Conservation (phyloP, 2,329 filamentous ascomycete genomes). For the Helminthosporium solani region DNA sequence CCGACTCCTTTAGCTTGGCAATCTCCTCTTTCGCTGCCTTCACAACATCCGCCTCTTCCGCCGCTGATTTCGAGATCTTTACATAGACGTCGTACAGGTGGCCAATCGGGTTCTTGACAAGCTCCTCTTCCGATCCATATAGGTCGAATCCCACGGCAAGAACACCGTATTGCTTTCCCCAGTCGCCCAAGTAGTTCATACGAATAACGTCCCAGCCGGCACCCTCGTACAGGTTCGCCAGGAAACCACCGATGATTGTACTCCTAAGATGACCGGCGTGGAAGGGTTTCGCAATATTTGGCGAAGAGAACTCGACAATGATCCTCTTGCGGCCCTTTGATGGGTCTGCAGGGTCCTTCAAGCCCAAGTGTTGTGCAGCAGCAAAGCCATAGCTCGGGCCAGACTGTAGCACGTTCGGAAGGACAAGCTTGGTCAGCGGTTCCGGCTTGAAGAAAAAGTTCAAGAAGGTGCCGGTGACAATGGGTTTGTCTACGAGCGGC, state of each 20-base stretch:
- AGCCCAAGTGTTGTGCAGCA: constrained; percentile 54
- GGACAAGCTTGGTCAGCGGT: constrained; percentile 63
- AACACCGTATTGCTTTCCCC: constrained; percentile 73
- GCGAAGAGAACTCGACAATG: constrained; percentile 80
- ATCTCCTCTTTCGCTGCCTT: constrained; percentile 55
- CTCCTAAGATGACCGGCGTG: constrained; percentile 73
- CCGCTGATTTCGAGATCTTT: constrained; percentile 65
- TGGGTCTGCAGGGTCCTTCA: constrained; percentile 62
- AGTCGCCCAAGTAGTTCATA: constrained; percentile 77
- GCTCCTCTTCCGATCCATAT: constrained; percentile 71
- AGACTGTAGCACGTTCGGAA: constrained; percentile 68
- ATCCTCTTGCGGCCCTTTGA: constrained; percentile 64
- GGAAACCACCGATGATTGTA: constrained; percentile 74
- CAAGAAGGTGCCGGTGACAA: constrained; percentile 67
- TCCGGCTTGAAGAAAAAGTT: constrained; percentile 78
- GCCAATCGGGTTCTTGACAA: constrained; percentile 73
- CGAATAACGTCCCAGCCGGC: constrained; percentile 70
- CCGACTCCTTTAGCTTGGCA: constrained; percentile 41
- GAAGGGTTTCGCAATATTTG: constrained; percentile 84
- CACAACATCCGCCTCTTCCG: constrained; percentile 65
- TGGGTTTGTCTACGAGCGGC: constrained; percentile 70
- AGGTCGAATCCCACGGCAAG: constrained; percentile 72
- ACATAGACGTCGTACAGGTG: constrained; percentile 83
- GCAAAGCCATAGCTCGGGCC: constrained; percentile 61
- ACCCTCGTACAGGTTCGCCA: constrained; percentile 67